These are phyloP conservation scores for Aureoboletus auriporus DNA, from an alignment of 768 basidiomycete species.

Conservation along the genomic window DNA sequence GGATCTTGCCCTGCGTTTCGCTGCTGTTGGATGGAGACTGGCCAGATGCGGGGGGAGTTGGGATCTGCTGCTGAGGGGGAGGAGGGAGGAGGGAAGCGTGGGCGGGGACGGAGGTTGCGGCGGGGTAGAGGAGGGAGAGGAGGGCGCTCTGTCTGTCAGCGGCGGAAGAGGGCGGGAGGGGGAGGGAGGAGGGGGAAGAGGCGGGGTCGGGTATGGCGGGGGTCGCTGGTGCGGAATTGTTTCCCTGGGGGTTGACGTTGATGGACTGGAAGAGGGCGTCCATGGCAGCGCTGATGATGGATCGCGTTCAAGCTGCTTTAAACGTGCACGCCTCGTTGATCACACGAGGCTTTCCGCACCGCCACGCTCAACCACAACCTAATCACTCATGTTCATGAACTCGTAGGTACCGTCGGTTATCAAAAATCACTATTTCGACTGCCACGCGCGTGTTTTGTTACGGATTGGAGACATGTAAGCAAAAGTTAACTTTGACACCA, in stretches of 20 bases:
- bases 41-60: slow-evolving; percentile 62
- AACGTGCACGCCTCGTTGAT: slow-evolving; percentile 22
- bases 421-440: too few relatives aligned
- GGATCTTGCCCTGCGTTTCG: slow-evolving; percentile 67
- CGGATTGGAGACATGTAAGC: too few relatives aligned
- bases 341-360: slow-evolving; percentile 21
- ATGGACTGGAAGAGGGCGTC: slow-evolving; percentile 58
- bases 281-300: background rate
- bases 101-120: slow-evolving; percentile 35
- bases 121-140: slow-evolving; percentile 61
- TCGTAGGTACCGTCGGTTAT: too few relatives aligned
- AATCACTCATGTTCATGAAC: too few relatives aligned
- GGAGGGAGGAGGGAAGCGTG: slow-evolving; percentile 18
- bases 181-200: slow-evolving; percentile 35
- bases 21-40: slow-evolving; percentile 46
- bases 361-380: too few relatives aligned
- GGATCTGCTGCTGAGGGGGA: slow-evolving; percentile 54
- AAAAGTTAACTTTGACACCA: too few relatives aligned
- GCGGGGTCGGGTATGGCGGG: slow-evolving; percentile 37
- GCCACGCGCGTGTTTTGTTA: too few relatives aligned
- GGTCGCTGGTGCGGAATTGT: slow-evolving; percentile 41
- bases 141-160: slow-evolving; percentile 74
- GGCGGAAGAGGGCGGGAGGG: slow-evolving; percentile 34
- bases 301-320: background rate
- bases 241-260: slow-evolving; percentile 22